phyloP scores from a whole-genome alignment of 306 rosid species.

The Vigna trinervia region DNA sequence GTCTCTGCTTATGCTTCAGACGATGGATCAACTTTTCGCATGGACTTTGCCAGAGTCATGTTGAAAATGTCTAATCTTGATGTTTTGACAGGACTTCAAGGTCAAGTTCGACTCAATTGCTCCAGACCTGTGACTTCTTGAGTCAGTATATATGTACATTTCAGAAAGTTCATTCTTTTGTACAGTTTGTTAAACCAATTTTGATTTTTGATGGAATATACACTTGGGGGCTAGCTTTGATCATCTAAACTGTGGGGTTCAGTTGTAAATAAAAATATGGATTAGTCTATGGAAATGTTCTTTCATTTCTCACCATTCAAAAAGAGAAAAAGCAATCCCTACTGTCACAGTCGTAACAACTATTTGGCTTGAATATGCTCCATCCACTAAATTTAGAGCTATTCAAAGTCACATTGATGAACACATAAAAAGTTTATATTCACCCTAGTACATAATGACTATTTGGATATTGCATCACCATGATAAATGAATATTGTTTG shows the following conservation, averaged over 20 bases:
- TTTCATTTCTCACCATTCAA: not conserved
- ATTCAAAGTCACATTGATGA: too few species aligned
- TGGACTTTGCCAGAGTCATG: conserved; percentile 78
- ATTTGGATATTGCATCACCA: too few species aligned
- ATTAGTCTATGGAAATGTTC: not conserved
- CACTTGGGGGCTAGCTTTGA: conserved; percentile 22
- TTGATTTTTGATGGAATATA: not conserved
- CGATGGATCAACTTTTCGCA: conserved; percentile 74
- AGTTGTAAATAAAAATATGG: conserved; percentile 21
- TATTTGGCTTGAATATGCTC: not conserved
- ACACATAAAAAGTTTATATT: too few species aligned
- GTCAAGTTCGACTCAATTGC: conserved; percentile 55
- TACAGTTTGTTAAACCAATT: not conserved
- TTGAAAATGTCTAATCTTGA: conserved; percentile 71
- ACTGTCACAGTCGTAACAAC: not conserved
- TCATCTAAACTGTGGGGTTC: not conserved
- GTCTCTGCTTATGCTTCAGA: conserved; percentile 81
- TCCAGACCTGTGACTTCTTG: conserved; percentile 36
- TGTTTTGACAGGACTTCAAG: conserved; percentile 54
- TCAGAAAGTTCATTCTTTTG: not conserved
- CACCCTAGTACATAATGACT: too few species aligned
- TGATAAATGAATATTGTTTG: too few species aligned
- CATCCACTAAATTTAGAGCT: not conserved
- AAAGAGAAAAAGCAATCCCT: not conserved
- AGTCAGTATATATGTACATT: not conserved